phyloP scores from a whole-genome alignment of 768 basidiomycete species.

The Termitomyces sp. region DNA sequence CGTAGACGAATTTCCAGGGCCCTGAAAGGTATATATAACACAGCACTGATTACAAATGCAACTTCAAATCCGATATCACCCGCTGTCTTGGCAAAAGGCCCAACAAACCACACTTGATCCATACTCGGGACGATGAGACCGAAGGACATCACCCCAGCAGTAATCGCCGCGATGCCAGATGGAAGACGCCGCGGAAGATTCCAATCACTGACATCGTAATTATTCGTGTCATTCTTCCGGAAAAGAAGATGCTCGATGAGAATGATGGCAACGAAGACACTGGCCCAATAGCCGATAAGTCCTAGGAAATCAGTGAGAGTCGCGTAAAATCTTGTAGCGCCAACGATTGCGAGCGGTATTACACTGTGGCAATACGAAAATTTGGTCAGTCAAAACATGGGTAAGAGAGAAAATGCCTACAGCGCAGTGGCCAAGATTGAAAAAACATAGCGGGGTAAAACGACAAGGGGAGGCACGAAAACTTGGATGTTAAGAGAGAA shows the following conservation, averaged over 20 bases:
- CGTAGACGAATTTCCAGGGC: conserved; percentile 36
- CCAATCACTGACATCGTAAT: conserved; percentile 55
- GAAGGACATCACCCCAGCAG: conserved; percentile 45
- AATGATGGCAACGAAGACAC: conserved; percentile 57
- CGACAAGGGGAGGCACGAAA: conserved; percentile 49
- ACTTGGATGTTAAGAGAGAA: conserved; percentile 70
- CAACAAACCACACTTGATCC: conserved; percentile 72
- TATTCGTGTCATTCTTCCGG: conserved; percentile 42
- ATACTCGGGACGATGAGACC: conserved; percentile 62
- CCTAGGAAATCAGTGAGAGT: conserved; percentile 73
- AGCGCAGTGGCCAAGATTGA: conserved; percentile 67
- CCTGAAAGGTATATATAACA: conserved; percentile 57
- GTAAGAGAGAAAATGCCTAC: conserved; percentile 31
- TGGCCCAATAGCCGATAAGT: conserved; percentile 63
- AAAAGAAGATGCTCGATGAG: conserved; percentile 67
- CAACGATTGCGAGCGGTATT: conserved; percentile 70
- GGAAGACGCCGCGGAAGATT: conserved; percentile 53
- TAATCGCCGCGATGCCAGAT: conserved; percentile 60
- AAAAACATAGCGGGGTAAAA: conserved; percentile 73
- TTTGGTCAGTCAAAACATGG: background rate
- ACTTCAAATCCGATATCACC: conserved; percentile 85
- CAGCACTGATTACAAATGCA: conserved; percentile 46
- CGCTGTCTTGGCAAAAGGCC: conserved; percentile 60
- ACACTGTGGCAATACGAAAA: conserved; percentile 32
- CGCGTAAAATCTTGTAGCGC: conserved; percentile 65